These are phyloP conservation scores for Diaporthe sp. DNA, from an alignment of 2,329 filamentous ascomycete genomes.

Conservation along the genomic window DNA sequence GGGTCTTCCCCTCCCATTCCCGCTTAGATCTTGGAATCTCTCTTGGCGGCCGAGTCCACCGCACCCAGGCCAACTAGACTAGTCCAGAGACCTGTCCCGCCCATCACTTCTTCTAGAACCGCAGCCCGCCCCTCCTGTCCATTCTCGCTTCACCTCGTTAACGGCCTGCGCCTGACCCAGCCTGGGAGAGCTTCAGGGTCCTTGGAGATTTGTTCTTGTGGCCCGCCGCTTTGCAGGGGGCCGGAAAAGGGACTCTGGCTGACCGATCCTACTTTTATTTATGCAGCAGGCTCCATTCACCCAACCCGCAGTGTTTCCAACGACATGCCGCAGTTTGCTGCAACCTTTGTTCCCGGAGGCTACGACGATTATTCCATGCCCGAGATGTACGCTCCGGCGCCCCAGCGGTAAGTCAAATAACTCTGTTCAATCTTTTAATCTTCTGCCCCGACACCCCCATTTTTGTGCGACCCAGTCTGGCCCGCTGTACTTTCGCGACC, in stretches of 20 bases:
- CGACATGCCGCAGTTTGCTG: constrained; percentile 61
- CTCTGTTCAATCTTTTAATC: constrained; percentile 8
- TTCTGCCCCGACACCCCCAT: constrained; percentile 26
- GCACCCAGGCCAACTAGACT: constrained; percentile 6
- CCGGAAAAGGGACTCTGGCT: constrained; percentile 36
- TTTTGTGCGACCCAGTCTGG: constrained; percentile 28
- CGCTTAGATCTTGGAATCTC: constrained; percentile 9
- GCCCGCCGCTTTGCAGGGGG: constrained; percentile 32
- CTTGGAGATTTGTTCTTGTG: constrained; percentile 33
- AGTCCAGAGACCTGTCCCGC: neutral
- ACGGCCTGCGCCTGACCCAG: constrained; percentile 19
- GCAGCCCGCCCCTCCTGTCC: constrained; percentile 19
- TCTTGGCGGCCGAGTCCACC: constrained; percentile 25
- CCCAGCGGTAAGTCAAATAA: constrained; percentile 62
- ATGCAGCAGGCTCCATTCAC: constrained; percentile 45
- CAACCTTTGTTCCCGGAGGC: constrained; percentile 69
- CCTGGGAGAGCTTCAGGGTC: constrained; percentile 33
- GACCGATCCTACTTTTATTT: constrained; percentile 42
- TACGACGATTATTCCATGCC: constrained; percentile 71
- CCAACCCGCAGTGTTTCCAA: constrained; percentile 46
- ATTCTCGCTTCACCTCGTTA: constrained; percentile 29
- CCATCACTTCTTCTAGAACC: constrained; percentile 30
- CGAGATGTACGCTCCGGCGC: constrained; percentile 66
- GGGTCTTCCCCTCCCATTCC: constrained; percentile 15
- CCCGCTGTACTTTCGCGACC: constrained; percentile 24